Percentiles rank a stretch among this genome's conserved stretches.
Evolutionary conservation across 495 filamentous ascomycete genomes (phyloP).

Genomic region (Penicillium psychrofluorescens): DNA sequence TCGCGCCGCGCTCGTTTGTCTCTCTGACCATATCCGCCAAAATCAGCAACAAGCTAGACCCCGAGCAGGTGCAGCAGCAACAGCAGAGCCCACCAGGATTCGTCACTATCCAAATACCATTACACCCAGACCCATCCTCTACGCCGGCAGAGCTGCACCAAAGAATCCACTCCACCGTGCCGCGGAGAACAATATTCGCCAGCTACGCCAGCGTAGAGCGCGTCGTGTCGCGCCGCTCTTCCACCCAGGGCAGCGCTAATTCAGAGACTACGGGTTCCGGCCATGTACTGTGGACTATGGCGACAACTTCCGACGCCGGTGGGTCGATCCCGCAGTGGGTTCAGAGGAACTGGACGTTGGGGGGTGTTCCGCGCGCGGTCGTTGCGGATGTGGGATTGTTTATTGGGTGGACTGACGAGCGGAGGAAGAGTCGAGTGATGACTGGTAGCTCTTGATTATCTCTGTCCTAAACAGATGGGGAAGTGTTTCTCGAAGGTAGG

Average conservation of each 20-base stretch:
- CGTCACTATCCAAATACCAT: conserved; percentile 48
- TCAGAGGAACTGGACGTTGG: conserved; percentile 47
- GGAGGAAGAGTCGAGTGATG: conserved; percentile 12
- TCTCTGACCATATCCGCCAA: conserved; percentile 28
- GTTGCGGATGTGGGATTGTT: conserved; percentile 68
- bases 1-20: conserved; percentile 31
- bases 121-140: conserved; percentile 28
- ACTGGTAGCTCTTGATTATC: no score
- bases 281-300: conserved; percentile 59
- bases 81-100: conserved; percentile 18
- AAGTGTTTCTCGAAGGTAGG: no score
- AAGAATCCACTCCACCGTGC: conserved; percentile 16
- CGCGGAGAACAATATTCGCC: conserved; percentile 42
- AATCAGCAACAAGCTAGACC: not conserved
- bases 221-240: conserved; percentile 37
- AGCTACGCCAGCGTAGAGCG: conserved; percentile 57
- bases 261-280: conserved; percentile 2
- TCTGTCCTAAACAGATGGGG: no score
- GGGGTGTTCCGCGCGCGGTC: conserved; percentile 56
- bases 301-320: conserved; percentile 60
- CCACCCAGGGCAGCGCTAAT: not conserved
- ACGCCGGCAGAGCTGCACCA: conserved; percentile 23
- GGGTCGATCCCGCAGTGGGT: conserved; percentile 61
- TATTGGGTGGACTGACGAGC: conserved; percentile 47
- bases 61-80: not conserved